Base-by-base conservation (phyloP, 495 filamentous ascomycete species). In the Hypoxylon intermedium region DNA sequence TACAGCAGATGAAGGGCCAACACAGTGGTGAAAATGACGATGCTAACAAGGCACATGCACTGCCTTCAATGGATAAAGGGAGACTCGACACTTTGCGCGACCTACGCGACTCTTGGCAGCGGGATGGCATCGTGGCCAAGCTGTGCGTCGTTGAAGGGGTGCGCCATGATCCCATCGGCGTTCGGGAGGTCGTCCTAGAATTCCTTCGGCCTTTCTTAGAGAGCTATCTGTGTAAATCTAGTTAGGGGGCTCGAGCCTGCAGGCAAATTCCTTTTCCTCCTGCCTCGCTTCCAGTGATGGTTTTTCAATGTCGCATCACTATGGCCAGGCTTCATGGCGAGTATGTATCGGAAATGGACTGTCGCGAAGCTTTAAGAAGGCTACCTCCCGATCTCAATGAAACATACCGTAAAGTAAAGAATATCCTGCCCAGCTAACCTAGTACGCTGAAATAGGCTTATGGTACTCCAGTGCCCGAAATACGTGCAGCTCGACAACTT, bases 321-420 rank as follows among this genome's bases (percentile, higher is more conserved):
- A 4, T 37, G 26, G 20, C 31, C 3, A n/a, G 23, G 2, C n/a
- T 20, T 23, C 16, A 36, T 36, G 6, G 69, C 23, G 64, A 72
- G 13, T 56, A 65, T 1, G 57, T 51, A 2, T 74, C 58, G 18
- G 75, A 76, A 48, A 31, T 41, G 12, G 68, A 59, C 4, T 62
- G 70, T 5, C 64, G 67, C 4, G 55, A 58, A 31, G 73, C 75
- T 1, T 56, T 78, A 7, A 63, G 46, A 5, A 30, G 47, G 13
- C 57, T 77, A 6, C 75, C 74, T 18, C 74, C 72, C 9, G 53
- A 20, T 30, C 60, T 78, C 37, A 55, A 47, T 2, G 51, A 41
- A 6, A 71, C 68, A 67, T 75, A 9, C 63, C 42, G 12, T 13
- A 36, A 9, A 36, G 52, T 16, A 57, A 66, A 23, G 53, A 55